A percentile compares a stretch with the other conserved stretches of the same genome.
These are phyloP conservation scores for Turnera subulata DNA, from an alignment of 345 rosid genomes.

Conservation along the genomic window DNA sequence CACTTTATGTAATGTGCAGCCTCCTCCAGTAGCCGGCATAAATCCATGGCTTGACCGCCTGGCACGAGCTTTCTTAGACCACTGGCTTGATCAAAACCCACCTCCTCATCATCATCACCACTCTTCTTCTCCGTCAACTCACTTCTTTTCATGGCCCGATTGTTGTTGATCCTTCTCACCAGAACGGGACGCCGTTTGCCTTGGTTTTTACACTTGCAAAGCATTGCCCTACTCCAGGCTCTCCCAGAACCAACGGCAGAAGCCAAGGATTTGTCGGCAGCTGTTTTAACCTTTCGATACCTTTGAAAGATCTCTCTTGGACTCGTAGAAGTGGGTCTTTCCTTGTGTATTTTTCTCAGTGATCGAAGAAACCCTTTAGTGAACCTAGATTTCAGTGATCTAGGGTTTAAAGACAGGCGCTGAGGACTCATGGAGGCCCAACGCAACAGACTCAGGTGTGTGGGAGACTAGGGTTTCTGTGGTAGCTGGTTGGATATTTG, in stretches of 20 bases:
- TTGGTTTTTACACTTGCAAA: slow-evolving; percentile 27
- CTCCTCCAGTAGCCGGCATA: slow-evolving; percentile 45
- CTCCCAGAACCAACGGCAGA: slow-evolving; percentile 40
- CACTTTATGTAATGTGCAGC: slow-evolving; percentile 56
- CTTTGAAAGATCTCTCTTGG: slow-evolving; percentile 18
- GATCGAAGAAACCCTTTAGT: slow-evolving; percentile 39
- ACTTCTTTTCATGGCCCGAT: not conserved
- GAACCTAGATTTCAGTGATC: slow-evolving; percentile 36
- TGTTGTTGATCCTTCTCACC: slow-evolving; percentile 3
- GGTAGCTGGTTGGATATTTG: too few species aligned
- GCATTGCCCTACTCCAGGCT: slow-evolving; percentile 48
- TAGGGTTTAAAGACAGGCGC: slow-evolving; percentile 13
- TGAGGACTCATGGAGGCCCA: slow-evolving; percentile 26
- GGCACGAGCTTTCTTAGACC: slow-evolving; percentile 52
- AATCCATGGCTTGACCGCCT: slow-evolving; percentile 50
- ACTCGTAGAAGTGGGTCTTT: slow-evolving; percentile 4
- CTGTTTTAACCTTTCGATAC: slow-evolving; percentile 34
- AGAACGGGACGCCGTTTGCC: not conserved
- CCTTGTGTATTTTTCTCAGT: slow-evolving; percentile 26
- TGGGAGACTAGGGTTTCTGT: slow-evolving; percentile 25
- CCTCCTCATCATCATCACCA: slow-evolving; percentile 6
- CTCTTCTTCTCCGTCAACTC: not conserved
- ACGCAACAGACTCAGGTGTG: not conserved
- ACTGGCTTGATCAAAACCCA: slow-evolving; percentile 1
- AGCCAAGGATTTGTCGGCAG: slow-evolving; percentile 57